Base-by-base conservation (phyloP, 192 early-diverging fungal genomes). In the Paraglomus occultum region DNA sequence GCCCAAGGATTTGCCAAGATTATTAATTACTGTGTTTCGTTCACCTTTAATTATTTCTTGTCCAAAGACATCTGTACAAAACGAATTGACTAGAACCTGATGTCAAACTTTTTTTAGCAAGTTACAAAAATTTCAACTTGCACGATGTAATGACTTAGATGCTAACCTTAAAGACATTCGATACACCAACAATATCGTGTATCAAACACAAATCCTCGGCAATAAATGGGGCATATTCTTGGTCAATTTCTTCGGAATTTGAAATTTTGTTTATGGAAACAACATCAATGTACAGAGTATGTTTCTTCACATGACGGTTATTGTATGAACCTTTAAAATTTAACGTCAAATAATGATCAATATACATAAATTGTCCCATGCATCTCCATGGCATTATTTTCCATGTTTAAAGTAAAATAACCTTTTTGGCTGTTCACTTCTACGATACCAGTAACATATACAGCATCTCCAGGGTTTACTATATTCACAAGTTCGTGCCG, bases 391-490 rank as follows among this genome's bases (percentile, higher is more conserved):
- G 2, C 17, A 45, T 17, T n/a, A 6, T 15, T 9, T 48, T 47
- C 14, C 10, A 15, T 8, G n/a, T 0, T 12, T 39, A 0, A 20
- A 15, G 31, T 7, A 60, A 44, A n/a, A 61, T 15, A 17, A 18
- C n/a, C 39, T 17, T 17, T 18, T 15, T n/a, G 6, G 44, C 31
- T 17, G 45, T 64, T 58, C n/a, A 90, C 90, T 58, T 94, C 90
- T 38, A 94, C 86, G 20, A 87, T 83, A 8, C 92, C 92, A 9
- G 88, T 87, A 53, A 90, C 82, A 38, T 71, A 84, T 23, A 94
- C 90, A 12, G 93, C 88, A 69, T 94, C 91, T 6, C 92, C 92
- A n/a, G 92, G 91, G 15, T 89, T 87, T 45, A 88, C 86, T 5
- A 75, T 67, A 69, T 94, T 92, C 1, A 94, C 91, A 43, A 94